Evolutionary conservation across 805 yeast species (phyloP).

Genomic region (Sugiyamaella mastotermitis): DNA sequence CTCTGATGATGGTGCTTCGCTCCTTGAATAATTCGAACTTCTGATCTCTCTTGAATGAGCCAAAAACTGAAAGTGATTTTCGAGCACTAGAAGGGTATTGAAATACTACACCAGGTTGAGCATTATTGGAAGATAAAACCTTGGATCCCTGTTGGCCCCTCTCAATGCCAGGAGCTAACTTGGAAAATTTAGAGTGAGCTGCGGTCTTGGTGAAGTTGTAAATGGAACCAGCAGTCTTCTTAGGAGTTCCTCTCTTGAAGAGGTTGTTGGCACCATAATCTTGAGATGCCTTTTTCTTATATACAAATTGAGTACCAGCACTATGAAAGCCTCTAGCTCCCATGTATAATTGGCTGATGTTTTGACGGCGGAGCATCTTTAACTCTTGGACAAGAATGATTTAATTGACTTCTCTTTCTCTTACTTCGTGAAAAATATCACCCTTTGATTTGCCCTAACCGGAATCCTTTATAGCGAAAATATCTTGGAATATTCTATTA

Average conservation of each 20-base stretch:
- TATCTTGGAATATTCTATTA: too few species aligned
- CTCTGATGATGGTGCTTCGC: conserved; percentile 56
- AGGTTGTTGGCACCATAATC: conserved; percentile 9
- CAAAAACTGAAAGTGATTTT: conserved; percentile 44
- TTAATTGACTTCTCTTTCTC: too few species aligned
- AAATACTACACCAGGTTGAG: conserved; percentile 6
- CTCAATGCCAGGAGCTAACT: conserved; percentile 9
- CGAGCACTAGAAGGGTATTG: conserved; percentile 39
- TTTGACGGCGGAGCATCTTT: too few species aligned
- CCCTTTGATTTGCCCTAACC: too few species aligned
- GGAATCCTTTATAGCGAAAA: too few species aligned
- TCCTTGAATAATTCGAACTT: conserved; percentile 56
- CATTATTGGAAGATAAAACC: conserved; percentile 2
- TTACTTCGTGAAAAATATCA: too few species aligned
- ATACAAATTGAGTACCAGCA: conserved; percentile 6
- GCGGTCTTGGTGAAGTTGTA: conserved; percentile 15
- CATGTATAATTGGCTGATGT: too few species aligned
- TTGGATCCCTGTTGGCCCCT: conserved; percentile 11
- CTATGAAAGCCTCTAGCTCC: conserved; percentile 10
- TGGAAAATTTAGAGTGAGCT: conserved; percentile 11
- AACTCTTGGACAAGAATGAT: too few species aligned
- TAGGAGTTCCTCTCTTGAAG: conserved; percentile 23
- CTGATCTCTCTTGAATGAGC: conserved; percentile 64
- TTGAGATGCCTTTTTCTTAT: conserved; percentile 12
- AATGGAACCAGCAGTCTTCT: conserved; percentile 16